Evolutionary conservation across 2,329 filamentous ascomycete genomes (phyloP), one percentile per base, ranked within the genome.

Genomic region (Botryotinia globosa): DNA sequence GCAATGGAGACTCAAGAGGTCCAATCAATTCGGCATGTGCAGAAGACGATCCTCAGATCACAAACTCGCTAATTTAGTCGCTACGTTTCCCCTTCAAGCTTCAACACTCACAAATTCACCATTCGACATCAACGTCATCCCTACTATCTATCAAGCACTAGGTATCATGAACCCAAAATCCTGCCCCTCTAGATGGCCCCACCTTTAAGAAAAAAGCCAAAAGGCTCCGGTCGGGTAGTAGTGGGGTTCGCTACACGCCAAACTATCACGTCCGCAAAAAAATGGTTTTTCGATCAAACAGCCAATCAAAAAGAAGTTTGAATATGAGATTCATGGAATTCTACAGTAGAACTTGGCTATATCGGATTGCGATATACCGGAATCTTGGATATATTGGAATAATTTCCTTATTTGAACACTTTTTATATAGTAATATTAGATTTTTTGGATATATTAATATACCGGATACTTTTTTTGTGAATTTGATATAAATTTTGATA

Each of bases 1-100:
- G 62, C 18, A n/a, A 25, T 45, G 3, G 20, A 42, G 16, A 39
- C 25, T 45, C 10, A 18, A 20, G 8, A 66, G 4, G 12, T 18
- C n/a, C 29, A 16, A 56, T 56, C 9, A 37, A 20, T 42, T 56
- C 18, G n/a, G 18, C 16, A 5, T 29, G 44, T 66, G 39, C n/a
- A 29, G 12, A 51, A 3, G 12, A 54, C 48, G 9, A 32, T 14
- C 22, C 65, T 56, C 45, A 7, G 4, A 67, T 67, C 32, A 42
- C 16, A 67, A 39, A 54, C 34, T 67, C 48, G 64, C 64, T 67
- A n/a, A n/a, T n/a, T n/a, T n/a, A 54, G 44, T 45, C 34, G 34
- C 42, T 32, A 22, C 34, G 12, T 42, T 48, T 37, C 45, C 64
- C 25, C 16, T 67, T 56, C 16, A 42, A 16, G 16, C 16, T 67